These are phyloP conservation scores for Talaromyces sp. DNA, from an alignment of 2,329 filamentous ascomycete genomes.

Conservation along the genomic window DNA sequence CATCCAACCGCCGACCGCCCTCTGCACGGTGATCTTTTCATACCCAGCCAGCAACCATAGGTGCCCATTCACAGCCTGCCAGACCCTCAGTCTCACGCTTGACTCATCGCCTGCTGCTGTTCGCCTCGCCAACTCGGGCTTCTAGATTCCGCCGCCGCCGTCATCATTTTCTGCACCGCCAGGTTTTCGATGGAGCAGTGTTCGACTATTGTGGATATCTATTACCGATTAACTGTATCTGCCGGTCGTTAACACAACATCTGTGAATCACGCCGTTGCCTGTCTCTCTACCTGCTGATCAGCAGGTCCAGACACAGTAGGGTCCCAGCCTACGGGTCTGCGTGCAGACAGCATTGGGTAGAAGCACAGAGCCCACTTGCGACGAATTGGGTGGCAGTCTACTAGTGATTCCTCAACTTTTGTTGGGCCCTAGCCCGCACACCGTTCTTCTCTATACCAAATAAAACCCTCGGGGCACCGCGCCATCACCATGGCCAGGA, in stretches of 20 bases:
- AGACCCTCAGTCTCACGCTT: constrained; percentile 3
- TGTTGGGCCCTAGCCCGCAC: constrained; percentile 1
- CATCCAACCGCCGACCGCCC: constrained; percentile 9
- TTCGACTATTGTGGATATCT: constrained; percentile 18
- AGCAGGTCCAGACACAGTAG: constrained; percentile 10
- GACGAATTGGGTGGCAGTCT: constrained; percentile 3
- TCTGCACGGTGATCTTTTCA: constrained; percentile 6
- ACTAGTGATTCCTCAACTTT: constrained; percentile 1
- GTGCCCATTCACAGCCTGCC: constrained; percentile 13
- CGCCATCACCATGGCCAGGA: constrained; percentile 29
- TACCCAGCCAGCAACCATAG: not conserved
- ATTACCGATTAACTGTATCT: constrained; percentile 18
- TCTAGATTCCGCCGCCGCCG: not conserved
- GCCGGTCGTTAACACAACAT: constrained; percentile 18
- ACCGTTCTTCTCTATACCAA: constrained; percentile 1
- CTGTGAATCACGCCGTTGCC: constrained; percentile 2
- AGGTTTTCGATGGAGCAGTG: constrained; percentile 22
- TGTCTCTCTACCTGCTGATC: constrained; percentile 8
- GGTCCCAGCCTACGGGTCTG: constrained; percentile 6
- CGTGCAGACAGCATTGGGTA: constrained; percentile 8
- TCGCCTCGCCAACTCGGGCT: constrained; percentile 4
- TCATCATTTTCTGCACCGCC: constrained; percentile 3
- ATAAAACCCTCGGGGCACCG: constrained; percentile 9
- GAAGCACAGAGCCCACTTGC: constrained; percentile 4
- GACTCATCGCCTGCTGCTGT: constrained; percentile 10